Evolutionary conservation across 345 rosid genomes (phyloP).

Genomic region (Aquilaria malaccensis): DNA sequence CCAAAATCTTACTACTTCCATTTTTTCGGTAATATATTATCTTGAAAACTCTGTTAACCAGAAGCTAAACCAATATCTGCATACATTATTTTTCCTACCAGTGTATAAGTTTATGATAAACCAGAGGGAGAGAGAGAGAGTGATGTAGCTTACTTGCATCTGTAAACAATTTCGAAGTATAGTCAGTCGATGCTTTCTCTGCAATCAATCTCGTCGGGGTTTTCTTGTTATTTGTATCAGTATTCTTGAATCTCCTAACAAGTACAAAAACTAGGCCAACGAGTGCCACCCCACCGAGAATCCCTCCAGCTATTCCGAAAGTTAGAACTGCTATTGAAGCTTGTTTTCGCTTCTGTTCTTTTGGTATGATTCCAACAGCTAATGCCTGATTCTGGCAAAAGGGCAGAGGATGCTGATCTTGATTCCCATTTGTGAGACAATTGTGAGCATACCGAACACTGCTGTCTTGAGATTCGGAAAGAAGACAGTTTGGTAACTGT

Average conservation of each 20-base stretch:
- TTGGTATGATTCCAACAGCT: slow-evolving; percentile 72
- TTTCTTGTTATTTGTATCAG: slow-evolving; percentile 21
- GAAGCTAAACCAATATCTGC: too few species aligned
- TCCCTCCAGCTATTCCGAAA: slow-evolving; percentile 42
- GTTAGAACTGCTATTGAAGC: slow-evolving; percentile 33
- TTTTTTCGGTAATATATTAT: too few species aligned
- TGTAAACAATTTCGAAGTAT: slow-evolving; percentile 67
- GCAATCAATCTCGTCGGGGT: slow-evolving; percentile 48
- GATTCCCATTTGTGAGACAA: slow-evolving; percentile 41
- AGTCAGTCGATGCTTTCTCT: slow-evolving; percentile 56
- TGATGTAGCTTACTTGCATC: slow-evolving; percentile 65
- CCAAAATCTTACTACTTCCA: too few species aligned
- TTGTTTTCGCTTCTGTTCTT: slow-evolving; percentile 25
- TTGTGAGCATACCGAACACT: slow-evolving; percentile 41
- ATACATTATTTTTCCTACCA: too few species aligned
- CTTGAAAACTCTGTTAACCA: too few species aligned
- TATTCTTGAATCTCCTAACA: slow-evolving; percentile 24
- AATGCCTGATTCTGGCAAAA: slow-evolving; percentile 76
- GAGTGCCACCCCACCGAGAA: slow-evolving; percentile 42
- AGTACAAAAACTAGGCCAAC: slow-evolving; percentile 33
- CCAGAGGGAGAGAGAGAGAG: too few species aligned
- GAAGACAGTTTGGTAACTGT: slow-evolving; percentile 51
- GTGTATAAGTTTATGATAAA: too few species aligned
- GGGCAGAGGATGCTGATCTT: slow-evolving; percentile 48
- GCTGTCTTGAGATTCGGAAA: slow-evolving; percentile 33